Base-by-base conservation (phyloP, 78 protist species). In the Capsaspora owczarzaki region DNA sequence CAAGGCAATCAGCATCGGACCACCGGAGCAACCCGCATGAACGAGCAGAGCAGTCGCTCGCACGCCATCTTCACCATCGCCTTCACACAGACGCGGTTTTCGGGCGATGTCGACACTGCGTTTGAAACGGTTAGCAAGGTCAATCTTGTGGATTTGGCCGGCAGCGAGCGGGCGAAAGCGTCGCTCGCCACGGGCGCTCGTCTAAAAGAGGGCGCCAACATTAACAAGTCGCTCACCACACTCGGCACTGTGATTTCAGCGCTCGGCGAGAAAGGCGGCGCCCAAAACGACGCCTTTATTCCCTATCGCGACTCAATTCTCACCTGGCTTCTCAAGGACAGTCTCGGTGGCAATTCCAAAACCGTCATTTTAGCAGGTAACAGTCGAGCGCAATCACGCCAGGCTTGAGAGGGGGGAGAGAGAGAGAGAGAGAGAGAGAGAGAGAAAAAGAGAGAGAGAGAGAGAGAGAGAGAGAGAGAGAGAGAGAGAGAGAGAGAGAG, bases 61-160 rank as follows among this genome's bases (percentile, higher is more conserved):
- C 95, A 92, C 63, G 76, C 91, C 60, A 23, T 92, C 23, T 84
- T 92, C 80, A 49, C 81, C n/a, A 78, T 92, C 23, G 0, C 29
- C 25, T 23, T 84, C 23, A 19, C 79, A 5, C 63, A 83, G 81
- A 22, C 78, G 25, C 22, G 0, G 35, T 8, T 10, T 20, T 49
- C 27, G 22, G 51, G 8, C 3, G 78, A 29, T 6, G 43, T 38
- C 0, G 46, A n/a, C 20, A 1, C 51, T 5, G 14, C 37, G 23
- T 0, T 27, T 25, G 78, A 72, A n/a, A 42, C 33, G 49, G 89
- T 61, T 8, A 85, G 89, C 25, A 88, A 85, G 78, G 81, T 88
- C 38, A 83, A 89, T 74, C 70, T 92, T 37, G 91, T 89, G 71
- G 95, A 91, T 41, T 80, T 92, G 10, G 93, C 95, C 0, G 93